A percentile compares a stretch with the other conserved stretches of the same genome.
phyloP scores from a whole-genome alignment of 202 grass and related monocot species.

The Sporobolus alterniflorus region DNA sequence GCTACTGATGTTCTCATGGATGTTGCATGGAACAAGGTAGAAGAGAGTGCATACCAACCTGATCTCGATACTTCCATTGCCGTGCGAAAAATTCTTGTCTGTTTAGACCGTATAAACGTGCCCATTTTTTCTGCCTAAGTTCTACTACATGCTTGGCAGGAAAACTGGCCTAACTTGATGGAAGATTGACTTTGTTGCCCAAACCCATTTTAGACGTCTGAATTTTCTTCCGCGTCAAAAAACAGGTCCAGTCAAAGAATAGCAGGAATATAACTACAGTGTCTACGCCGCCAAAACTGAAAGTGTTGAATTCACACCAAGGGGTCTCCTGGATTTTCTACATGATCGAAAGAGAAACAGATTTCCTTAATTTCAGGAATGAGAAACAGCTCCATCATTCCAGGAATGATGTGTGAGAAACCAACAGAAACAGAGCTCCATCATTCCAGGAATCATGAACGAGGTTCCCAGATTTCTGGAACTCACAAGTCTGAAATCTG shows the following conservation, averaged over 20 bases:
- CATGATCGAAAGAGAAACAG: too few relatives aligned
- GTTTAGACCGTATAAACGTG: background rate
- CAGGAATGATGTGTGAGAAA: too few relatives aligned
- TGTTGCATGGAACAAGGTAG: background rate
- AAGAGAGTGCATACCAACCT: slow-evolving; percentile 17
- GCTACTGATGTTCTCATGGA: background rate
- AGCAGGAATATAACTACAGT: background rate
- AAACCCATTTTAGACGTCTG: too few relatives aligned
- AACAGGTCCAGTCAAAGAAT: background rate
- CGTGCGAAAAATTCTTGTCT: background rate
- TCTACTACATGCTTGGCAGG: background rate
- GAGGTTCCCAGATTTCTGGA: too few relatives aligned
- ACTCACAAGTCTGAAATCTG: too few relatives aligned
- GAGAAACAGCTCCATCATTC: too few relatives aligned
- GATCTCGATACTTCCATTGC: background rate
- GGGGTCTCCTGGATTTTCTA: too few relatives aligned
- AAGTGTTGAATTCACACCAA: background rate
- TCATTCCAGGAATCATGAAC: too few relatives aligned
- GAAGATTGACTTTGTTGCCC: background rate
- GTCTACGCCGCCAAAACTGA: background rate
- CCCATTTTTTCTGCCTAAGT: background rate
- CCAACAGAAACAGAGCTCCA: too few relatives aligned
- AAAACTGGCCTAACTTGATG: background rate
- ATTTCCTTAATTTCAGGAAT: too few relatives aligned
- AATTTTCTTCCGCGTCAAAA: background rate